These are phyloP conservation scores for Acidomyces sp. DNA, from an alignment of 495 filamentous ascomycete genomes.

Conservation along the genomic window DNA sequence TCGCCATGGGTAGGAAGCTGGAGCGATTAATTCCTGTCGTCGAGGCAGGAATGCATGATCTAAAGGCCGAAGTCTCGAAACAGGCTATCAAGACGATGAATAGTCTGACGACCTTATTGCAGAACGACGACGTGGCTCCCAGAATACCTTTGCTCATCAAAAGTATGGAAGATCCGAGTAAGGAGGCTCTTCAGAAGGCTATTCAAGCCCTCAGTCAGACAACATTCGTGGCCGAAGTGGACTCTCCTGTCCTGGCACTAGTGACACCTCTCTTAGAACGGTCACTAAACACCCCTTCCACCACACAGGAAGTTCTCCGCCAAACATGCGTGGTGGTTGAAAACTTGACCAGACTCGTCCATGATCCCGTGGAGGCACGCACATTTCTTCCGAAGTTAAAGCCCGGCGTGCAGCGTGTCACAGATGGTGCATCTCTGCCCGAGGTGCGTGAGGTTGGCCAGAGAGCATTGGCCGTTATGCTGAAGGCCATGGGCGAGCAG, in stretches of 20 bases:
- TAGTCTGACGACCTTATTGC: conserved; percentile 75
- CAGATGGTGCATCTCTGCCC: conserved; percentile 77
- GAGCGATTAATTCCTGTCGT: conserved; percentile 84
- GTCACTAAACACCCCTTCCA: conserved; percentile 76
- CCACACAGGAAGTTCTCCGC: conserved; percentile 84
- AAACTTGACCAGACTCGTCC: conserved; percentile 96
- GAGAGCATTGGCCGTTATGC: conserved; percentile 71
- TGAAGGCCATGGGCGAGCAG: conserved; percentile 74
- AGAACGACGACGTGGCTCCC: conserved; percentile 92
- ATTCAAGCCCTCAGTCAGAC: conserved; percentile 96
- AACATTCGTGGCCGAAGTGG: conserved; percentile 96
- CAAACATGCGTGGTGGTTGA: conserved; percentile 97
- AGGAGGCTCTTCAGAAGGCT: conserved; percentile 79
- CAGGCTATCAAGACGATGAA: conserved; percentile 83
- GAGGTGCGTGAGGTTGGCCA: conserved; percentile 87
- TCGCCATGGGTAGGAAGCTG: conserved; percentile 83
- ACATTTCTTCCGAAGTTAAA: conserved; percentile 93
- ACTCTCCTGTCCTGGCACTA: conserved; percentile 93
- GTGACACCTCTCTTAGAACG: conserved; percentile 91
- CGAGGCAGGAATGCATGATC: conserved; percentile 88
- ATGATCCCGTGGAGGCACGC: conserved; percentile 90
- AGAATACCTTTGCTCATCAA: conserved; percentile 87
- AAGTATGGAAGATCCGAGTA: conserved; percentile 86
- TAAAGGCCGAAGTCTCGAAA: conserved; percentile 85
- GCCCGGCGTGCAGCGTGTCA: conserved; percentile 81